These are phyloP conservation scores for Mycena latifolia DNA, from an alignment of 768 basidiomycete species.

Conservation along the genomic window DNA sequence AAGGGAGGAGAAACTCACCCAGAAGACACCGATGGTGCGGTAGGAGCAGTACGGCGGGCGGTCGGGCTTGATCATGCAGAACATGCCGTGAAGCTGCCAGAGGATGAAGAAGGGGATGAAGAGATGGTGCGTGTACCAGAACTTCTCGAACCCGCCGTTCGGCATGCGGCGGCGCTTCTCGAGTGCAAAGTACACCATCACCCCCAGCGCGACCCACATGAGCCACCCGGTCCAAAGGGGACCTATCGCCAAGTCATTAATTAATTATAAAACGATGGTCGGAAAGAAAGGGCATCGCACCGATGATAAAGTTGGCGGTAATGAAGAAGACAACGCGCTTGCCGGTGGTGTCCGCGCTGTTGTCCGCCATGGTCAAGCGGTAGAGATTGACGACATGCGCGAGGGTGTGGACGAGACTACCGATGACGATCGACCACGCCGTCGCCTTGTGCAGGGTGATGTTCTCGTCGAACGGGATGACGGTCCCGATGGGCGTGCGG, in stretches of 20 bases:
- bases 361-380: slow-evolving; percentile 69
- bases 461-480: slow-evolving; percentile 96
- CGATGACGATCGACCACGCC: slow-evolving; percentile 90
- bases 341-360: slow-evolving; percentile 64
- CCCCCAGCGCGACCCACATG: slow-evolving; percentile 78
- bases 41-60: slow-evolving; percentile 88
- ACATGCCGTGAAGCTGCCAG: slow-evolving; percentile 98
- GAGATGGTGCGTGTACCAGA: slow-evolving; percentile 92
- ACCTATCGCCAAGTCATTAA: too few species aligned
- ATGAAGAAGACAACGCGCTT: slow-evolving; percentile 78
- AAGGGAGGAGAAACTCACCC: slow-evolving; percentile 65
- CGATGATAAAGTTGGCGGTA: slow-evolving; percentile 82
- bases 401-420: slow-evolving; percentile 78
- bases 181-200: slow-evolving; percentile 89
- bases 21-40: slow-evolving; percentile 92
- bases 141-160: slow-evolving; percentile 74
- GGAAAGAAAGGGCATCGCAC: slow-evolving; percentile 42
- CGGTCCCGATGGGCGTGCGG: slow-evolving; percentile 83
- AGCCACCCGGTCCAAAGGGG: slow-evolving; percentile 66
- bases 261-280: too few species aligned
- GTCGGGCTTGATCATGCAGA: slow-evolving; percentile 96
- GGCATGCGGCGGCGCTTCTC: slow-evolving; percentile 84
- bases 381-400: slow-evolving; percentile 92
- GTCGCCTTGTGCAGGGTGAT: slow-evolving; percentile 93
- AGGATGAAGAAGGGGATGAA: slow-evolving; percentile 93